phyloP scores from a whole-genome alignment of 83 land plant genomes.

The Picea engelmannii region DNA sequence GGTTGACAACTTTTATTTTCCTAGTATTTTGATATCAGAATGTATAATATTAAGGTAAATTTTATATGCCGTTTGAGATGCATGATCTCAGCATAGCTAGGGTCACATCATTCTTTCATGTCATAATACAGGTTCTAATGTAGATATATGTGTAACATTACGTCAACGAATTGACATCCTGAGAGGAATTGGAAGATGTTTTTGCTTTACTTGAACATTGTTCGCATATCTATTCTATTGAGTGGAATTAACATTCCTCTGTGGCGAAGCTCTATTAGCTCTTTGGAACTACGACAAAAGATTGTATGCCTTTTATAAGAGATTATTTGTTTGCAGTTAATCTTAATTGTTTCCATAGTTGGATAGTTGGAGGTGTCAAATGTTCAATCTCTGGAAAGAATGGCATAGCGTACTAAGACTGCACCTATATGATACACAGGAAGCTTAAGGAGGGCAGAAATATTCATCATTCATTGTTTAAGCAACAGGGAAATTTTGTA shows the following conservation, averaged over 20 bases:
- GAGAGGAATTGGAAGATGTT: slow-evolving; percentile 5
- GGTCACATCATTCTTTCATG: slow-evolving; percentile 12
- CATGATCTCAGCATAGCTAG: neutral
- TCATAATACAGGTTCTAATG: slow-evolving; percentile 7
- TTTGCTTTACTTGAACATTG: neutral
- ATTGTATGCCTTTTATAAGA: too few relatives aligned
- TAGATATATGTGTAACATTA: slow-evolving; percentile 14
- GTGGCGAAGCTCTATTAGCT: neutral
- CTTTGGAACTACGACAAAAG: neutral
- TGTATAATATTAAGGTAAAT: slow-evolving; percentile 10
- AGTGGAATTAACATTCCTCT: neutral
- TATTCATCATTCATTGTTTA: too few relatives aligned
- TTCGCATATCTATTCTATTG: neutral
- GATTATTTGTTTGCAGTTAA: too few relatives aligned
- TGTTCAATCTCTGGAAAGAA: too few relatives aligned
- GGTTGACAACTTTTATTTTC: neutral
- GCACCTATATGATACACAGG: too few relatives aligned
- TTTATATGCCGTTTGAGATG: neutral
- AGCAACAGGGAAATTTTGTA: too few relatives aligned
- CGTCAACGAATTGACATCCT: neutral
- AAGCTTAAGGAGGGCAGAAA: too few relatives aligned
- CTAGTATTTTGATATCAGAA: neutral
- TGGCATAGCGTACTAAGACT: too few relatives aligned
- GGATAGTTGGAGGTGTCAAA: too few relatives aligned
- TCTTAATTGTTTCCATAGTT: too few relatives aligned